A percentile compares a stretch with the other conserved stretches of the same genome.
phyloP scores from a whole-genome alignment of 495 filamentous ascomycete species.

The Penicillium malachiteum region DNA sequence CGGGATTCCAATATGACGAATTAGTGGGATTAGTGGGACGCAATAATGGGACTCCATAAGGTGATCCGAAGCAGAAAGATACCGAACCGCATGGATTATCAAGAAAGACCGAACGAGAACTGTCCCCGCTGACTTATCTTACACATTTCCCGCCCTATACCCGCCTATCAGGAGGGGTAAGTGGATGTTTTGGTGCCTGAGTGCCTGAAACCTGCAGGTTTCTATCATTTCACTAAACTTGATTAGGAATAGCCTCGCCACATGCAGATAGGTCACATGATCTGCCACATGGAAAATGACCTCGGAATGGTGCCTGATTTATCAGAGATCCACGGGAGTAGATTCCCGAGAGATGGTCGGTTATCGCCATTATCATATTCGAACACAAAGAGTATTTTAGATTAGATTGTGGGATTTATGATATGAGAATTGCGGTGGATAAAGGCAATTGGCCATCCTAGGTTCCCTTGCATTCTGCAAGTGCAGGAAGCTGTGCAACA shows the following conservation, averaged over 20 bases:
- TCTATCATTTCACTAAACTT: too few species aligned
- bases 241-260: background rate
- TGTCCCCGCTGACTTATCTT: slow-evolving; percentile 7
- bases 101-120: slow-evolving; percentile 45
- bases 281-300: background rate
- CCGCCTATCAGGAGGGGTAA: slow-evolving; percentile 5
- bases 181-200: slow-evolving; percentile 5
- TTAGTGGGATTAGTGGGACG: slow-evolving; percentile 6
- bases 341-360: slow-evolving; percentile 3
- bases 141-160: background rate
- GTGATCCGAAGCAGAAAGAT: slow-evolving; percentile 46
- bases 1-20: slow-evolving; percentile 28
- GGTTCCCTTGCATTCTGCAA: too few species aligned
- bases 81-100: slow-evolving; percentile 44
- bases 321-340: background rate
- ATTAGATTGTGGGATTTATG: too few species aligned
- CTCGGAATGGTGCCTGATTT: background rate
- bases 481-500: too few species aligned
- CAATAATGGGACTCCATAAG: slow-evolving; percentile 24
- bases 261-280: background rate
- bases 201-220: background rate
- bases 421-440: too few species aligned
- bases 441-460: too few species aligned
- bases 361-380: too few species aligned
- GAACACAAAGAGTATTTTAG: too few species aligned